Evolutionary conservation across 2,329 filamentous ascomycete species (phyloP), one percentile per base, ranked within the genome.

Genomic region (Cercospora janseana): DNA sequence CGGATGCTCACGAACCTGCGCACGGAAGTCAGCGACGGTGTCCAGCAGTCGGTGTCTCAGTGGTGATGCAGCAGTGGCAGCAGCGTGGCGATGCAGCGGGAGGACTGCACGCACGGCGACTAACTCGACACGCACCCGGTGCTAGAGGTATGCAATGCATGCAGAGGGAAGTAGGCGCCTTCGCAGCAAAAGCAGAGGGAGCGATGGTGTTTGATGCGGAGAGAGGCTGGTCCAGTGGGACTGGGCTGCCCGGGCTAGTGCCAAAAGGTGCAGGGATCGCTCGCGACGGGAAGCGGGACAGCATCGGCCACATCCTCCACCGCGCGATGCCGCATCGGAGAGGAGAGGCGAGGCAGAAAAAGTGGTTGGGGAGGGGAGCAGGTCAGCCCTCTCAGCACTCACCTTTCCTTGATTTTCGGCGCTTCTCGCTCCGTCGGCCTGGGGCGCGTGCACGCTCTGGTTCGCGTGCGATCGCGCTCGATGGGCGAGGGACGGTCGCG

Each of bases 141-240:
- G 56, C 56, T 63, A 64, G 59, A 55, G 51, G 59, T 60, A 66
- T 65, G 64, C 63, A 65, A 65, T 66, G 64, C 64, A 66, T 63
- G 59, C 60, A 57, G 52, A 55, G 56, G 55, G 54, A 51, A 56
- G 60, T 52, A 53, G 52, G 59, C 60, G 60, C 59, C 60, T 63
- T 60, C n/a, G n/a, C n/a, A n/a, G 59, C 61, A 48, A 49, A 46
- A 55, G 61, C 52, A 57, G 57, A 53, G 60, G 63, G 59, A 27
- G 60, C 59, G 58, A 46, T 58, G 53, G 57, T 49, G 58, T 49
- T 56, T 57, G 57, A 58, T 60, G 56, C 49, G 35, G 38, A 56
- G 50, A 58, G 59, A 57, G 61, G 57, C 51, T 63, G 59, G 64
- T 54, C 62, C 59, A 21, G 63, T 60, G 52, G 58, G 54, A 56